Base-by-base conservation (phyloP, 2,329 filamentous ascomycete species). In the Metarhizium robertsii region DNA sequence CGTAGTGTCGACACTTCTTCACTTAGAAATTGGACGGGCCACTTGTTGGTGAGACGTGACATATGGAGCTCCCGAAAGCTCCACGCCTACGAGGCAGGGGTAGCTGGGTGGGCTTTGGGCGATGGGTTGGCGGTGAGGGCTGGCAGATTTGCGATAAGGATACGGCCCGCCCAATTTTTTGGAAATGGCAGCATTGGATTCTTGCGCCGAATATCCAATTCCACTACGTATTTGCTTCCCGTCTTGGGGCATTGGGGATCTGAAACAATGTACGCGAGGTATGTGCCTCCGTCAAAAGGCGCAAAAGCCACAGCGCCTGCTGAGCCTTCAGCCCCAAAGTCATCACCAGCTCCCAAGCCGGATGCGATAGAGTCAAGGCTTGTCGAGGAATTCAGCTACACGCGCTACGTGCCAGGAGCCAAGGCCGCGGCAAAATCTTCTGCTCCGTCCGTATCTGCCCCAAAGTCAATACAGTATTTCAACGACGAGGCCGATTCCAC, bases 261-360 rank as follows among this genome's bases (percentile, higher is more conserved):
- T 34, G 32, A 53, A 58, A 64, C 11, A 30, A 73, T 73, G 71
- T 75, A 77, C 61, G 68, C 74, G 50, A 68, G 75, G 60, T 77
- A 77, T 56, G 64, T 77, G 16, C 74, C 71, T 45, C 64, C 67
- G 6, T 20, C 65, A 8, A 66, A 69, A 57, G 63, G 56, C 42
- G 56, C 65, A 53, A 59, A 52, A 30, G 42, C 53, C 4, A 45
- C 59, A 52, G n/a, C 52, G 6, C 18, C 52, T 46, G 54, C 58
- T 7, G 16, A 48, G n/a, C 53, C 38, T 55, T 52, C 29, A 36
- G 58, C 32, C 45, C 45, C 53, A 52, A 34, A 60, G 30, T 25
- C 32, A 48, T 47, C 58, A 34, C 49, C 58, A 32, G 48, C 53
- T 52, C 45, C 40, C 14, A 42, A 4, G 38, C 30, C 18, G 29